A percentile compares a stretch with the other conserved stretches of the same genome.
Conservation (phyloP, 1,284 basidiomycete genomes). For the Rhizopogon hawkerae region DNA sequence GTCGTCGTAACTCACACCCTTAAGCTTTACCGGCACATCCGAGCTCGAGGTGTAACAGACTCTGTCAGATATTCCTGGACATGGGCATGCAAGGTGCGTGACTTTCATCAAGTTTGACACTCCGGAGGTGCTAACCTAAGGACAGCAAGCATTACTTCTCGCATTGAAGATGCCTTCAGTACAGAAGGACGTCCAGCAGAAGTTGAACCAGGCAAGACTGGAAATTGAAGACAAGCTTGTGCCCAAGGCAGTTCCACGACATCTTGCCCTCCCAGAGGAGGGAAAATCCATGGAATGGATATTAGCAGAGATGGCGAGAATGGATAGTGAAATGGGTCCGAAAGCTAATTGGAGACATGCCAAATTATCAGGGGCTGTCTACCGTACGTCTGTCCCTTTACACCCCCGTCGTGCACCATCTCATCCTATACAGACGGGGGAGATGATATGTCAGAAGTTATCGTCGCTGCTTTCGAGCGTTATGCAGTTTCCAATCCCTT, state of each 20-base stretch:
- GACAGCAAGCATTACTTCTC: slow-evolving; percentile 52
- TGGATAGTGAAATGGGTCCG: slow-evolving; percentile 50
- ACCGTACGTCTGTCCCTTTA: slow-evolving; percentile 49
- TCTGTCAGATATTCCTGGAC: slow-evolving; percentile 48
- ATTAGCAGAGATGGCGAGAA: slow-evolving; percentile 65
- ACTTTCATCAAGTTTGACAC: not conserved
- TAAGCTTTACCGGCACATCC: slow-evolving; percentile 60
- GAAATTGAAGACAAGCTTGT: slow-evolving; percentile 66
- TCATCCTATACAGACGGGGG: slow-evolving; percentile 58
- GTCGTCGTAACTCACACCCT: slow-evolving; percentile 43
- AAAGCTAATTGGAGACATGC: slow-evolving; percentile 62
- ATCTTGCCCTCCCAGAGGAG: slow-evolving; percentile 58
- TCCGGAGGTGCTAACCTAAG: not conserved
- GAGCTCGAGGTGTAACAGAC: slow-evolving; percentile 56
- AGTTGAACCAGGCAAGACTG: slow-evolving; percentile 60
- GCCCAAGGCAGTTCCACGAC: slow-evolving; percentile 55
- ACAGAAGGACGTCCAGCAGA: slow-evolving; percentile 56
- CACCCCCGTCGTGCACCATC: not conserved
- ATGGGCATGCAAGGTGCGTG: slow-evolving; percentile 48
- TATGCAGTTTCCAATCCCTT: slow-evolving; percentile 85
- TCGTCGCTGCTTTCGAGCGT: slow-evolving; percentile 60
- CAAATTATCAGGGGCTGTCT: slow-evolving; percentile 81
- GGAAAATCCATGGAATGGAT: slow-evolving; percentile 76
- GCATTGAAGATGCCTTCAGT: slow-evolving; percentile 62
- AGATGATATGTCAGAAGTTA: slow-evolving; percentile 66